These are phyloP conservation scores for Tetrastigma voinierianum DNA, from an alignment of 164 flowering plant genomes.

Conservation along the genomic window DNA sequence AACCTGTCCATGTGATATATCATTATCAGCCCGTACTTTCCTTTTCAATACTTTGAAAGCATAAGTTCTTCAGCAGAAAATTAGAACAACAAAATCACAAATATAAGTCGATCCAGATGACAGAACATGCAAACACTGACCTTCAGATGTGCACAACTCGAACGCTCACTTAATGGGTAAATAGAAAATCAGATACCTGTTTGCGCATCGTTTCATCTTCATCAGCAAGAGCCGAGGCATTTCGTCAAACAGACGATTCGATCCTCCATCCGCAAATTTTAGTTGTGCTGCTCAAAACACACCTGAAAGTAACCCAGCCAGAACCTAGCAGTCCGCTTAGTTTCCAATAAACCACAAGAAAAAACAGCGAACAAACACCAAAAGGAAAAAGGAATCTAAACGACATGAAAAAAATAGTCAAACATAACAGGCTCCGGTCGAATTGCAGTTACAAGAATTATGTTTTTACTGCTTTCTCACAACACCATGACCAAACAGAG, in stretches of 20 bases:
- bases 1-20: not conserved
- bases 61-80: not conserved
- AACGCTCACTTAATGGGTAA: not conserved
- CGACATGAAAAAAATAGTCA: too few species aligned
- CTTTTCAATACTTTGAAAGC: not conserved
- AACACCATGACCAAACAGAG: too few species aligned
- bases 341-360: too few species aligned
- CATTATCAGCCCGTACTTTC: not conserved
- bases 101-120: too few species aligned
- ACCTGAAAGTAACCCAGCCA: not conserved
- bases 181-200: constrained; percentile 40
- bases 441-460: not conserved
- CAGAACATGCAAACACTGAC: too few species aligned
- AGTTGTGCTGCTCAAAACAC: constrained; percentile 65
- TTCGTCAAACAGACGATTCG: constrained; percentile 83
- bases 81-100: not conserved
- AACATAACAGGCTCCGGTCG: not conserved
- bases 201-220: constrained; percentile 52
- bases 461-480: too few species aligned
- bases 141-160: not conserved
- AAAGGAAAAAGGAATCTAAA: not conserved
- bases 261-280: constrained; percentile 92
- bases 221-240: constrained; percentile 66
- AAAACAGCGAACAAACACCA: not conserved
- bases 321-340: too few species aligned